These are phyloP conservation scores for Rhinocladiella mackenziei DNA, from an alignment of 2,329 filamentous ascomycete species.

Conservation along the genomic window DNA sequence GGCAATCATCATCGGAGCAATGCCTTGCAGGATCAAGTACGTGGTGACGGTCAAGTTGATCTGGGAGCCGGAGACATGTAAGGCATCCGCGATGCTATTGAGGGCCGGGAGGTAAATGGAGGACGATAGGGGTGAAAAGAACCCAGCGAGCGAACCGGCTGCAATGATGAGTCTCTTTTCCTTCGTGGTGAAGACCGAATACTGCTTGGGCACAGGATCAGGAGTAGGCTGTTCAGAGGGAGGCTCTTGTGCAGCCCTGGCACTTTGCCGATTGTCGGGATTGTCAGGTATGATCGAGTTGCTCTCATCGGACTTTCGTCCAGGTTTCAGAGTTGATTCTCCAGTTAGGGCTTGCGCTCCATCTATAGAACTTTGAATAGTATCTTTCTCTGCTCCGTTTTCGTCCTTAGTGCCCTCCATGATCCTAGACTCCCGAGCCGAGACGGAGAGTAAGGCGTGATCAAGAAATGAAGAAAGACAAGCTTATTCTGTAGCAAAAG, in stretches of 20 bases:
- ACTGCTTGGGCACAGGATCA: conserved; percentile 1
- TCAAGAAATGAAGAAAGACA: too few relatives aligned
- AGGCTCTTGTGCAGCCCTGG: not conserved
- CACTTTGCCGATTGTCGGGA: not conserved
- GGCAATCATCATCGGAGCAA: conserved; percentile 34
- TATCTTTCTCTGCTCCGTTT: too few relatives aligned
- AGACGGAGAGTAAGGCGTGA: too few relatives aligned
- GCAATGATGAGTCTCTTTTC: conserved; percentile 12
- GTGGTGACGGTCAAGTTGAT: conserved; percentile 23
- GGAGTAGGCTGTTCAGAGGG: not conserved
- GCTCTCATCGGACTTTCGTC: too few relatives aligned
- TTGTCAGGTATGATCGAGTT: too few relatives aligned
- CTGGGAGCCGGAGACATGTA: conserved; percentile 11
- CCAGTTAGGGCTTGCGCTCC: too few relatives aligned
- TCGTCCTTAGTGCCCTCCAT: too few relatives aligned
- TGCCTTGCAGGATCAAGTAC: conserved; percentile 25
- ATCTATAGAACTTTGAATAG: too few relatives aligned
- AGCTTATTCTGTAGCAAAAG: too few relatives aligned
- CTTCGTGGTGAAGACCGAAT: conserved; percentile 11
- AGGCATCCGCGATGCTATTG: conserved; percentile 3
- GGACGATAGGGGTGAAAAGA: conserved; percentile 7
- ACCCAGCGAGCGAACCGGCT: conserved; percentile 13
- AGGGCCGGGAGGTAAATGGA: conserved; percentile 31
- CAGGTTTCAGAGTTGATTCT: too few relatives aligned
- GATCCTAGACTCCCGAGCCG: too few relatives aligned